phyloP scores from a whole-genome alignment of 2,329 filamentous ascomycete genomes.

The Stemphylium lycopersici region DNA sequence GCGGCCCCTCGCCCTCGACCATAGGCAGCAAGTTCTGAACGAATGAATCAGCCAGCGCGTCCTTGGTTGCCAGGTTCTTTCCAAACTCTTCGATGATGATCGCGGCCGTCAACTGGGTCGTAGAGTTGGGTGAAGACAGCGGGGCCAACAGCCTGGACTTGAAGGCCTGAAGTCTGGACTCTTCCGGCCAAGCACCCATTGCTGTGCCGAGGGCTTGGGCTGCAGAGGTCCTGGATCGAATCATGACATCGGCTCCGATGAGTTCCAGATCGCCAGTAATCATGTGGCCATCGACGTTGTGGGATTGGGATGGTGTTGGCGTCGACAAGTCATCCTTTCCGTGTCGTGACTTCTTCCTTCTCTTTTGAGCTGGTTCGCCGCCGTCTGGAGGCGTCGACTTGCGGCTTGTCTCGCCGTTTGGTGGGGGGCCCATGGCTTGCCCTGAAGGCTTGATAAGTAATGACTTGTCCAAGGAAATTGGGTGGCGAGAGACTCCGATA shows the following conservation, averaged over 20 bases:
- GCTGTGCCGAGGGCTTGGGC: conserved; percentile 85
- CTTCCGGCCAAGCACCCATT: conserved; percentile 75
- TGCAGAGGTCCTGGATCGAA: conserved; percentile 87
- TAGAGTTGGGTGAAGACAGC: conserved; percentile 76
- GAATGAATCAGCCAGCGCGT: conserved; percentile 64
- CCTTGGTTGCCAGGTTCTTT: conserved; percentile 55
- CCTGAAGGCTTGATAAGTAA: conserved; percentile 95
- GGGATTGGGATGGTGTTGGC: conserved; percentile 61
- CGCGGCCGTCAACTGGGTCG: conserved; percentile 82
- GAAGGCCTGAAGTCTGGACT: conserved; percentile 65
- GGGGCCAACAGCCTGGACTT: conserved; percentile 69
- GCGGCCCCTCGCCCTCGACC: conserved; percentile 79
- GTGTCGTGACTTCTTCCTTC: conserved; percentile 81
- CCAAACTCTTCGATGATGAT: conserved; percentile 91
- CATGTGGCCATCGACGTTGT: conserved; percentile 98
- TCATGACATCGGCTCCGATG: conserved; percentile 85
- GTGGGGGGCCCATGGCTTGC: conserved; percentile 70
- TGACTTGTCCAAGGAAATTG: conserved; percentile 87
- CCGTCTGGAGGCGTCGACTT: conserved; percentile 44
- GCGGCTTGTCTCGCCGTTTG: conserved; percentile 30
- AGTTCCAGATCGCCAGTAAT: conserved; percentile 96
- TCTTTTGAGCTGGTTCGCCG: conserved; percentile 69
- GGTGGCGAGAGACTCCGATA: conserved; percentile 87
- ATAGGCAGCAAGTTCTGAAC: conserved; percentile 72
- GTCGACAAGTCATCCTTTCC: conserved; percentile 65